These are phyloP conservation scores for Taphrina wiesneri DNA, from an alignment of 1,139 yeast species.

Conservation along the genomic window DNA sequence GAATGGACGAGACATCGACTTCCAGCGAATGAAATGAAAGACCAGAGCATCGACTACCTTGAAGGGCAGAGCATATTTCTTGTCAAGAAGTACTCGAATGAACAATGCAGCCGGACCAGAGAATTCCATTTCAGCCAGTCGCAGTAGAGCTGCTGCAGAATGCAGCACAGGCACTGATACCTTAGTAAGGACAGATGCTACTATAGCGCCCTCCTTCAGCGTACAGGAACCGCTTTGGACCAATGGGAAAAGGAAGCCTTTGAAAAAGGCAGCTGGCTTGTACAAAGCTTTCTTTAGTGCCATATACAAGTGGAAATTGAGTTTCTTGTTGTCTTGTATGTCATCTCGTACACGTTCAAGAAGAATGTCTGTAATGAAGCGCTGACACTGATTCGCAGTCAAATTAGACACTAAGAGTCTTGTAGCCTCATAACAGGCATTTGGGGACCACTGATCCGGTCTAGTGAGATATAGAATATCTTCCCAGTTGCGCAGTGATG, in stretches of 20 bases:
- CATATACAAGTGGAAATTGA: conserved; percentile 87
- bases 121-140: conserved; percentile 65
- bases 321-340: conserved; percentile 64
- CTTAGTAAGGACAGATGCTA: conserved; percentile 84
- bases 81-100: conserved; percentile 83
- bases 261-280: conserved; percentile 97
- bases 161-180: conserved; percentile 92
- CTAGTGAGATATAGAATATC: conserved; percentile 89
- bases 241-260: conserved; percentile 89
- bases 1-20: conserved; percentile 52
- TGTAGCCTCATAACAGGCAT: conserved; percentile 92
- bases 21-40: conserved; percentile 89
- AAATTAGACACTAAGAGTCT: conserved; percentile 88
- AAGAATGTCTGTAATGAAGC: conserved; percentile 68
- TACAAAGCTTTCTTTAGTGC: conserved; percentile 88
- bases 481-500: conserved; percentile 91
- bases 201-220: conserved; percentile 90
- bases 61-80: conserved; percentile 94
- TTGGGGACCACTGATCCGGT: conserved; percentile 95
- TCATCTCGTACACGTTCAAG: conserved; percentile 82
- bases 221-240: conserved; percentile 67
- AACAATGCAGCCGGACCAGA: conserved; percentile 87
- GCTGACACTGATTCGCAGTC: conserved; percentile 81
- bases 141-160: conserved; percentile 91
- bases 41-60: conserved; percentile 94